Base-by-base conservation (phyloP, 371 early-diverging fungal genomes). In the Polyrhizophydium stewartii region DNA sequence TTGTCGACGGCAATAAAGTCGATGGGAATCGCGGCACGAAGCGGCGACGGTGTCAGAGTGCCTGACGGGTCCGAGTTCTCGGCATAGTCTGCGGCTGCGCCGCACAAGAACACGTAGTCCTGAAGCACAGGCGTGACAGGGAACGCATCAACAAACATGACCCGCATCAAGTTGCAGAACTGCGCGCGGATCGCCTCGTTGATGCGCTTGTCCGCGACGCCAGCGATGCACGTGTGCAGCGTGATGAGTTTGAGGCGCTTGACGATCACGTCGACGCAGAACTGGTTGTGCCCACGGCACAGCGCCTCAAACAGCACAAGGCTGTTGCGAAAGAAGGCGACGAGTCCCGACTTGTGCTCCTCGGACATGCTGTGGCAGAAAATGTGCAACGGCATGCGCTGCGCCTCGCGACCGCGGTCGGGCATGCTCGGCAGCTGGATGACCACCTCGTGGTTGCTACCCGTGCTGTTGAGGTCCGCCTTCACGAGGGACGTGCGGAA, bases 211-310 rank as follows among this genome's bases (percentile, higher is more conserved):
- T 75, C 66, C 24, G 66, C 67, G 17, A 84, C 1, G 35, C 75
- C 76, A 21, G 71, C 57, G 10, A 77, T 49, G 59, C 82, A 81
- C 12, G 72, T 71, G 41, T 77, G 64, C 40, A 76, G 58, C 5
- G 68, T 62, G 24, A 81, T 41, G 30, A 67, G 64, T 10, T 50
- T 59, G 32, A 70, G 69, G 0, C 19, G 25, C 12, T 56, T 51
- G 31, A 60, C 58, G 57, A 70, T 38, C 53, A 64, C 37, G 0
- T 37, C 27, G 30, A 70, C 52, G 16, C 65, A 62, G 22, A 43
- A 40, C 47, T 55, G 32, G 43, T 73, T 73, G 35, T 62, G 59
- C 0, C 70, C 70, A 19, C 59, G 33, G 50, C 70, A 70, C 13
- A 73, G 63, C 6, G 70, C 70, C 30, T 60, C 37, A 51, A 58